Conservation (phyloP, 1,284 basidiomycete genomes). For the Apiotrichum gracile region DNA sequence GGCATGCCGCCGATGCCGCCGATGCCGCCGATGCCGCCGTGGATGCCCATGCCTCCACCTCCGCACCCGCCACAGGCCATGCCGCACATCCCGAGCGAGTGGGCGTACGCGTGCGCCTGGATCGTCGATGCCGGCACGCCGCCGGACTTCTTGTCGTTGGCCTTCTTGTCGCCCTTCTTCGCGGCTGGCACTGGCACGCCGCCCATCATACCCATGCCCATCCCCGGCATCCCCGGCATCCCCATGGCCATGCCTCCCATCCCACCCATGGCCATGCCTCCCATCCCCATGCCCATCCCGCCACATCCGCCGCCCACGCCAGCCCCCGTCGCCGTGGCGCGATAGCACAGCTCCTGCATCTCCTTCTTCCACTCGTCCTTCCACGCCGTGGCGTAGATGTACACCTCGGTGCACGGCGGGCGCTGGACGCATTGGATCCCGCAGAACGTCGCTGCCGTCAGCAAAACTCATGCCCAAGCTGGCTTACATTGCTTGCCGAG, state of each 20-base stretch:
- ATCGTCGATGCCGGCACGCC: too few relatives aligned
- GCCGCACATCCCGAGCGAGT: background rate
- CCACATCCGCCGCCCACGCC: background rate
- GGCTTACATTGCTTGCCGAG: background rate
- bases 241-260: too few relatives aligned
- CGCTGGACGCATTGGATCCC: background rate
- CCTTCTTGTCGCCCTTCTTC: too few relatives aligned
- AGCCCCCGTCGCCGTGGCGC: background rate
- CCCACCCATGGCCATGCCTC: background rate
- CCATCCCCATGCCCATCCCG: background rate
- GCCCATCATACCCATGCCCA: background rate
- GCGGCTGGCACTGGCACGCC: too few relatives aligned
- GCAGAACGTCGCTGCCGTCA: background rate
- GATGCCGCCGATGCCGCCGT: background rate
- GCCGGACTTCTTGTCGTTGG: too few relatives aligned
- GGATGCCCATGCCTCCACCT: background rate
- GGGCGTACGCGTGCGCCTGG: too few relatives aligned
- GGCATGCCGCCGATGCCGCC: background rate
- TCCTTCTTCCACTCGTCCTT: conserved; percentile 1
- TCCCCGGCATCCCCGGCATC: background rate
- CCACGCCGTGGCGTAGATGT: background rate
- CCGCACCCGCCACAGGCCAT: too few relatives aligned
- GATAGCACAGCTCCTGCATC: background rate
- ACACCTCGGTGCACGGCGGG: background rate
- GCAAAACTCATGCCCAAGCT: too few relatives aligned